Evolutionary conservation across 106 monocot species (phyloP).

Genomic region (Xerophyta viscosa): DNA sequence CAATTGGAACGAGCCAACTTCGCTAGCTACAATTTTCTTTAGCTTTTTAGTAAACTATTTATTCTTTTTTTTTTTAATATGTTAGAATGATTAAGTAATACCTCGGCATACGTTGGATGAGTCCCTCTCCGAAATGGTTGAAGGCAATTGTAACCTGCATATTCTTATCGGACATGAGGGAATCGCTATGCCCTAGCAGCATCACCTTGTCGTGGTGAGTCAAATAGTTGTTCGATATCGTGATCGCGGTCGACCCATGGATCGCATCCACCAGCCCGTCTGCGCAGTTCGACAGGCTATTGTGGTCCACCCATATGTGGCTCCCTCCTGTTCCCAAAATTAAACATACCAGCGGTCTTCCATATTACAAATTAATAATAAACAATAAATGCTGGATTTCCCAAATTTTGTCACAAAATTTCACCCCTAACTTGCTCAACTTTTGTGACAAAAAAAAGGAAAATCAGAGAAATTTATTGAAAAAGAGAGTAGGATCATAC

Average conservation of each 20-base stretch:
- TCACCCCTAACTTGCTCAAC: not conserved
- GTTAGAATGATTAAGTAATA: constrained; percentile 7
- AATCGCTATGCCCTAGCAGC: constrained; percentile 26
- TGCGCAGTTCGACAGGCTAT: not conserved
- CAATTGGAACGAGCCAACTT: too few species aligned
- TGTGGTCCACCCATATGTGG: constrained; percentile 7
- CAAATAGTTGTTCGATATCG: constrained; percentile 17
- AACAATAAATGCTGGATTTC: not conserved
- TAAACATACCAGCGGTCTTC: too few species aligned
- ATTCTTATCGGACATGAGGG: constrained; percentile 11
- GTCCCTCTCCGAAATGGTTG: constrained; percentile 10
- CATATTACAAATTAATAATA: not conserved
- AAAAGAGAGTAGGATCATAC: too few species aligned
- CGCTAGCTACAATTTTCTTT: too few species aligned
- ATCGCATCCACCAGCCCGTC: constrained; percentile 2
- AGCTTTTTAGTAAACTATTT: too few species aligned
- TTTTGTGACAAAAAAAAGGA: too few species aligned
- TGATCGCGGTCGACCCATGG: constrained; percentile 4
- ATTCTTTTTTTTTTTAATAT: too few species aligned
- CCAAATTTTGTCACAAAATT: not conserved
- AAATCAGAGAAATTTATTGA: too few species aligned
- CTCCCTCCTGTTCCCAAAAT: not conserved
- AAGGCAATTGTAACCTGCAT: constrained; percentile 31
- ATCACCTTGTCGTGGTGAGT: constrained; percentile 37
- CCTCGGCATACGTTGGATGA: constrained; percentile 34